Base-by-base conservation (phyloP, 306 rosid species). In the Pachyrhizus erosus region DNA sequence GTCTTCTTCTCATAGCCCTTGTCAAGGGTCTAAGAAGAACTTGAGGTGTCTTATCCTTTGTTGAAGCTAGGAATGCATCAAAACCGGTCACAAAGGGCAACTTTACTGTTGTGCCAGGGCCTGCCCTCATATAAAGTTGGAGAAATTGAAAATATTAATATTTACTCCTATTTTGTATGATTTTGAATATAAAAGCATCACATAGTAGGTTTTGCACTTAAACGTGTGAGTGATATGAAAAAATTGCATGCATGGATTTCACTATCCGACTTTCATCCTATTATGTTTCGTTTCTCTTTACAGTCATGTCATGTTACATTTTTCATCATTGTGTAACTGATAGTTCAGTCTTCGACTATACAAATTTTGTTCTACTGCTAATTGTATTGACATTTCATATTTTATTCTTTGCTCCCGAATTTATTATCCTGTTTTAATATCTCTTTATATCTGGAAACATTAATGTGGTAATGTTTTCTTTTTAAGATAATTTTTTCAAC, bases 181-280 rank as follows among this genome's bases (percentile, higher is more conserved):
- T 45, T 71, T 72, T 61, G 26, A 84, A 15, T 51, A 24, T 40
- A 57, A 24, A 71, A 61, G 54, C 12, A 10, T 37, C 60, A 31
- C 20, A 46, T 70, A 26, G 31, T 58, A 58, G 73, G 33, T 26
- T 57, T 60, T 17, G 48, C 5, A 0, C 61, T 60, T 54, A 54
- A 20, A 23, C n/a, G n/a, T 51, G 37, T 12, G 48, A 46, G 70
- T 57, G 17, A 39, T 52, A 17, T 65, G 70, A 54, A 66, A n/a
- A 49, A 18, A 57, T 66, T 39, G 68, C 34, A 37, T 34, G 58
- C 73, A 21, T 54, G 48, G 55, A 45, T 74, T 39, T 24, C 46
- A 33, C 31, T 74, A 55, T 80, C 31, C 29, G 21, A 40, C 49
- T 66, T 66, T 43, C 80, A 68, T 74, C 55, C 74, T 60, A 48